phyloP scores from a whole-genome alignment of 495 filamentous ascomycete species.

The Neurospora sp. region DNA sequence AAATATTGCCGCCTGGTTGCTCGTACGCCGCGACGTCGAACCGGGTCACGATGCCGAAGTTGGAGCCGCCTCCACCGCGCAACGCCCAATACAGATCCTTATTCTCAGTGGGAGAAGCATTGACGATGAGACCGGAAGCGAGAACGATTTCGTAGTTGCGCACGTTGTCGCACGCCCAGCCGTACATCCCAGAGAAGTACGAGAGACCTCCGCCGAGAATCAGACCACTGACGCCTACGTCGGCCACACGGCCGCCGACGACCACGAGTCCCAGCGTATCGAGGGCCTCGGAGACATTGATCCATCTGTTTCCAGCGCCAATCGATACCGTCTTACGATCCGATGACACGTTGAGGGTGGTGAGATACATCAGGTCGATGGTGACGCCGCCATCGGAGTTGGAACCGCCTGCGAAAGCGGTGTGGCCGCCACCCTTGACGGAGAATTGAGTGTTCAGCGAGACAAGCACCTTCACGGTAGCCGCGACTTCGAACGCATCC shows the following conservation, averaged over 20 bases:
- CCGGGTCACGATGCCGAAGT: constrained; percentile 46
- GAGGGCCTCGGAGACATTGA: constrained; percentile 42
- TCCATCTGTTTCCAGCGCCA: constrained; percentile 41
- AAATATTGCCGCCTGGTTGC: constrained; percentile 12
- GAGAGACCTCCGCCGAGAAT: constrained; percentile 47
- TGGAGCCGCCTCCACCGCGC: constrained; percentile 47
- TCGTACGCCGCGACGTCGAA: constrained; percentile 21
- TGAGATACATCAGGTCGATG: constrained; percentile 42
- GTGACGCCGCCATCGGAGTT: constrained; percentile 44
- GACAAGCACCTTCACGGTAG: constrained; percentile 22
- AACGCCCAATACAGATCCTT: constrained; percentile 47
- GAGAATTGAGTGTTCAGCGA: constrained; percentile 32
- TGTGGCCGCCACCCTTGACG: constrained; percentile 44
- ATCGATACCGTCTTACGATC: constrained; percentile 28
- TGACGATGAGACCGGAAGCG: constrained; percentile 36
- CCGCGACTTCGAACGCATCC: constrained; percentile 27
- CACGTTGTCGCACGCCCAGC: constrained; percentile 31
- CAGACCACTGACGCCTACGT: constrained; percentile 51
- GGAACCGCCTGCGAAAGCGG: constrained; percentile 35
- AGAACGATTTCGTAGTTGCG: constrained; percentile 38
- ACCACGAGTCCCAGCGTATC: constrained; percentile 36
- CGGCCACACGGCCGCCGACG: constrained; percentile 42
- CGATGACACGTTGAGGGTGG: constrained; percentile 22
- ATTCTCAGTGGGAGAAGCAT: constrained; percentile 29
- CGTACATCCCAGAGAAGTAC: constrained; percentile 17